Conservation (phyloP, 768 basidiomycete species). For the Phylloporus scabripes region DNA sequence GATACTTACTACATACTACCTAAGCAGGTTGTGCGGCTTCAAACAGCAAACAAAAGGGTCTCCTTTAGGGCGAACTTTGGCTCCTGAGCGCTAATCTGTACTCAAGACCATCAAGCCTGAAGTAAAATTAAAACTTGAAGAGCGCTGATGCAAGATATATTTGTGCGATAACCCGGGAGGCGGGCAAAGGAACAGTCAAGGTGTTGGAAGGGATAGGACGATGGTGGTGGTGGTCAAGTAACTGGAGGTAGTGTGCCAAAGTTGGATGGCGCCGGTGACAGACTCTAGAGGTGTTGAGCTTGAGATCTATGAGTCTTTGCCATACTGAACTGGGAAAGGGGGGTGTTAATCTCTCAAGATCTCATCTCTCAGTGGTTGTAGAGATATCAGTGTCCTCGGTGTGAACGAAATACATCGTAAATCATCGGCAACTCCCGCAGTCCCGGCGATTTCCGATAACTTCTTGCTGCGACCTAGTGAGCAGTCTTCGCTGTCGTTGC, state of each 20-base stretch:
- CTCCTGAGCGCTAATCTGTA: neutral
- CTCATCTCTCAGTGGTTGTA: no score
- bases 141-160: conserved; percentile 22
- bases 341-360: no score
- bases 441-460: conserved; percentile 17
- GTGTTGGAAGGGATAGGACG: no score
- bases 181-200: neutral
- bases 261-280: conserved; percentile 20
- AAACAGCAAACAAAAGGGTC: neutral
- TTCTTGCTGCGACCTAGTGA: neutral
- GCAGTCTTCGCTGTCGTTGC: conserved; percentile 6
- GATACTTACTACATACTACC: no score
- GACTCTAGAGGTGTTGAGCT: conserved; percentile 17
- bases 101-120: neutral
- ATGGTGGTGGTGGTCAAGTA: neutral
- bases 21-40: neutral
- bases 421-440: neutral
- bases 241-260: conserved; percentile 14
- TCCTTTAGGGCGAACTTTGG: no score
- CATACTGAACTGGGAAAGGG: neutral
- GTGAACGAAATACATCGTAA: no score
- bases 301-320: conserved; percentile 5
- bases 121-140: conserved; percentile 14
- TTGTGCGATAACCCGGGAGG: conserved; percentile 20
- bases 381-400: no score